phyloP scores from a whole-genome alignment of 2,329 filamentous ascomycete species.

The Paradendryphiella salina region DNA sequence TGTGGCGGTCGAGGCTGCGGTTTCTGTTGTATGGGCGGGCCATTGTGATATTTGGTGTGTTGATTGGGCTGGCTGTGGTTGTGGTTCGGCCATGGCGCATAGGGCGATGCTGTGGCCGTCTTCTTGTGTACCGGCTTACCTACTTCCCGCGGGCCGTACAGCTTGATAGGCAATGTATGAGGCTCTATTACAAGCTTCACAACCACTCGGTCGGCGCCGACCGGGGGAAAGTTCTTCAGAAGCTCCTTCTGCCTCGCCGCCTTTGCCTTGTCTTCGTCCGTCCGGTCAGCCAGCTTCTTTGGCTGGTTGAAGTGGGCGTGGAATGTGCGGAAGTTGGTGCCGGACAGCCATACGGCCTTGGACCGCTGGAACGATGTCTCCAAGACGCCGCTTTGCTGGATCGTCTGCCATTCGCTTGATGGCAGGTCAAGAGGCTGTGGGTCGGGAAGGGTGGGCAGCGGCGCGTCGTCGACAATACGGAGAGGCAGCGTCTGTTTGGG shows the following conservation, averaged over 20 bases:
- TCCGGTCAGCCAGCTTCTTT: constrained; percentile 60
- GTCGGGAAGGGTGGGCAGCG: constrained; percentile 70
- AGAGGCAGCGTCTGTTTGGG: constrained; percentile 57
- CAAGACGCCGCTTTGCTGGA: constrained; percentile 76
- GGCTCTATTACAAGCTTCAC: constrained; percentile 70
- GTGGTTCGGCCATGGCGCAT: constrained; percentile 44
- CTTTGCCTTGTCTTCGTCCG: constrained; percentile 59
- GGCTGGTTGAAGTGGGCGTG: constrained; percentile 42
- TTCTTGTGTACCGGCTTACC: constrained; percentile 35
- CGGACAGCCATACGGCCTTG: constrained; percentile 55
- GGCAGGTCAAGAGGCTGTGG: constrained; percentile 67
- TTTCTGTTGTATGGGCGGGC: constrained; percentile 22
- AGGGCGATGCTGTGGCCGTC: constrained; percentile 28
- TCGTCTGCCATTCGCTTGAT: constrained; percentile 69
- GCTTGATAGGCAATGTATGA: constrained; percentile 70
- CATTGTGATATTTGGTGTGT: constrained; percentile 32
- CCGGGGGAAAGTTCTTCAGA: constrained; percentile 43
- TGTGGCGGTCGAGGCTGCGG: constrained; percentile 34
- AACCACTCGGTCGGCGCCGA: constrained; percentile 30
- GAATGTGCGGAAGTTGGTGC: constrained; percentile 46
- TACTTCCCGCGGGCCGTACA: constrained; percentile 40
- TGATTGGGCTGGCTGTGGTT: constrained; percentile 32
- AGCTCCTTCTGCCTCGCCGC: constrained; percentile 65
- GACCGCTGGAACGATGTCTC: constrained; percentile 74
- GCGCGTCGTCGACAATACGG: constrained; percentile 65